These are phyloP conservation scores for Elongisporangium undulatum DNA, from an alignment of 352 stramenopile species.

Conservation along the genomic window DNA sequence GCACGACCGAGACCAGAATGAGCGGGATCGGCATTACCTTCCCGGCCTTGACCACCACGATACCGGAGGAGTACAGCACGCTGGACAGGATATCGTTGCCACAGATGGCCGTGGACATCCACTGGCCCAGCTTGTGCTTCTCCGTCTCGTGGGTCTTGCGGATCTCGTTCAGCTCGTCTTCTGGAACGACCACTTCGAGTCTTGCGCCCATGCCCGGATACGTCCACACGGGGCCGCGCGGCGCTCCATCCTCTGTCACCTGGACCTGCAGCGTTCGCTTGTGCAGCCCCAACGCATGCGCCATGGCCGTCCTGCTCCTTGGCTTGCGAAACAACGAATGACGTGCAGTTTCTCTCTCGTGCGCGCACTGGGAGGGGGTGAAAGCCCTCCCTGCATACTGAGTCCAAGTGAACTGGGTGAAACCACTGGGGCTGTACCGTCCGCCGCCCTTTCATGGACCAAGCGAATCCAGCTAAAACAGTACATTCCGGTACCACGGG, in stretches of 20 bases:
- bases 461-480: no score
- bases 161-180: conserved; percentile 29
- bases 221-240: conserved; percentile 28
- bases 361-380: no score
- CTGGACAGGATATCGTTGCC: conserved; percentile 89
- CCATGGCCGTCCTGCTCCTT: no score
- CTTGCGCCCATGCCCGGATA: conserved; percentile 29
- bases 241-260: not conserved
- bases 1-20: conserved; percentile 55
- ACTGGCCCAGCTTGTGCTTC: conserved; percentile 47
- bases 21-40: conserved; percentile 80
- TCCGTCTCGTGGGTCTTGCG: conserved; percentile 21
- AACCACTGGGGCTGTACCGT: no score
- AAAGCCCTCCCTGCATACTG: no score
- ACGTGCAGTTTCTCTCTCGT: no score
- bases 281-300: no score
- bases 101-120: conserved; percentile 76
- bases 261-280: no score
- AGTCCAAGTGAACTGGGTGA: no score
- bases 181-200: conserved; percentile 28
- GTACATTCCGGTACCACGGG: no score
- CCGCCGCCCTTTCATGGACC: no score
- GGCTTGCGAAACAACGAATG: no score
- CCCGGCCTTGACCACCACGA: conserved; percentile 40
- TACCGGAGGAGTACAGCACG: conserved; percentile 62